Evolutionary conservation across 139 green algal species (phyloP).

Genomic region (Chlamydomonas sp.): DNA sequence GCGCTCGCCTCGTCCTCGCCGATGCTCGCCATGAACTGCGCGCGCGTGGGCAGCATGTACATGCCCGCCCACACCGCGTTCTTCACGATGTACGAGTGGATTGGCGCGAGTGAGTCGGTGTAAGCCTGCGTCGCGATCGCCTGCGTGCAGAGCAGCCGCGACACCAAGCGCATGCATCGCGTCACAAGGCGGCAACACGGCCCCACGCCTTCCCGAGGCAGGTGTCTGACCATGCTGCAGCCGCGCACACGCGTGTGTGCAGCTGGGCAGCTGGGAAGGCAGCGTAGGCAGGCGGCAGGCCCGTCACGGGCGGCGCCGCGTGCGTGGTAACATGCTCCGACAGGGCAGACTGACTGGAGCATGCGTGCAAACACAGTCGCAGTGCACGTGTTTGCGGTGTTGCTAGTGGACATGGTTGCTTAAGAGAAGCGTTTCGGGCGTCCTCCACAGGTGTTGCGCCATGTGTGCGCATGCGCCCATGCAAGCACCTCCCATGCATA

Average conservation of each 20-base stretch:
- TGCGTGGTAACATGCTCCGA: too few relatives aligned
- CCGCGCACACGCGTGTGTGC: not conserved
- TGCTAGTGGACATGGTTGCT: not conserved
- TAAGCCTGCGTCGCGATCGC: conserved; percentile 15
- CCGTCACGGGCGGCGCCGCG: too few relatives aligned
- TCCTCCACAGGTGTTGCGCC: too few relatives aligned
- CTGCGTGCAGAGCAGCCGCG: not conserved
- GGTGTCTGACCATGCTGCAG: not conserved
- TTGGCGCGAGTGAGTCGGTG: conserved; percentile 27
- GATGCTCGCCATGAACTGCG: conserved; percentile 33
- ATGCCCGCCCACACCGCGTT: conserved; percentile 42
- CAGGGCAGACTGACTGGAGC: too few relatives aligned
- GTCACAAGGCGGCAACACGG: too few relatives aligned
- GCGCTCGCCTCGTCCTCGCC: conserved; percentile 26
- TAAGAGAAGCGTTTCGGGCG: not conserved
- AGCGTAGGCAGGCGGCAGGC: too few relatives aligned
- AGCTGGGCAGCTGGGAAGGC: not conserved
- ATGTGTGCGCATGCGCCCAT: not conserved
- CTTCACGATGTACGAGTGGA: conserved; percentile 39
- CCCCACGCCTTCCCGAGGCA: too few relatives aligned
- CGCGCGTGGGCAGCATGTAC: conserved; percentile 23
- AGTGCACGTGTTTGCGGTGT: too few relatives aligned
- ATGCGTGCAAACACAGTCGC: too few relatives aligned
- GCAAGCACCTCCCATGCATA: not conserved
- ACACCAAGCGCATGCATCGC: too few relatives aligned